Evolutionary conservation across 805 yeast species (phyloP).

Genomic region (Tetrapisispora iriomotensis): DNA sequence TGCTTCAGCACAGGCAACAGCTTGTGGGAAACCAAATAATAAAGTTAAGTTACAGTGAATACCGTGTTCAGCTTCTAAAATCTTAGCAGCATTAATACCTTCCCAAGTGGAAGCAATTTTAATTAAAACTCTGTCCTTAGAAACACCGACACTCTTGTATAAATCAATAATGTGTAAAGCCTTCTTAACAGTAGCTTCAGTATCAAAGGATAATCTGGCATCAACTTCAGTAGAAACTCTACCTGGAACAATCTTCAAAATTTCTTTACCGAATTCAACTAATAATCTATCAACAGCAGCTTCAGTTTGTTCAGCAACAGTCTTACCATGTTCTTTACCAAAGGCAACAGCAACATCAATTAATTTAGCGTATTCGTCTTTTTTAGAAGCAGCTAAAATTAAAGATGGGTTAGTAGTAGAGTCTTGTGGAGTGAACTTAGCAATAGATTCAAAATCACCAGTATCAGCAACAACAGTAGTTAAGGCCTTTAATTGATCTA

Average conservation of each 20-base stretch:
- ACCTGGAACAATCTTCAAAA: constrained; percentile 92
- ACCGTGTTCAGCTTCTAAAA: constrained; percentile 80
- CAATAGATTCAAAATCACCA: constrained; percentile 96
- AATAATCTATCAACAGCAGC: constrained; percentile 84
- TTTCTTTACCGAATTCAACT: constrained; percentile 93
- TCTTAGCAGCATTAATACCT: constrained; percentile 98
- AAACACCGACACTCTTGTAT: constrained; percentile 76
- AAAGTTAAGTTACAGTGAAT: constrained; percentile 93
- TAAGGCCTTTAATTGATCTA: constrained; percentile 90
- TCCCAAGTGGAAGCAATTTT: constrained; percentile 98
- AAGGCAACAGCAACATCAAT: constrained; percentile 85
- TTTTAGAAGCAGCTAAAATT: constrained; percentile 90
- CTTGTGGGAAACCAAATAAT: constrained; percentile 91
- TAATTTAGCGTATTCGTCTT: constrained; percentile 78
- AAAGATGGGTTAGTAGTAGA: constrained; percentile 98
- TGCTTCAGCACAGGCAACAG: constrained; percentile 99
- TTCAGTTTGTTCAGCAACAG: constrained; percentile 51
- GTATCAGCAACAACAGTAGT: constrained; percentile 97
- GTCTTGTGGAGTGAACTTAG: constrained; percentile 97
- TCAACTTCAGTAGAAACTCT: constrained; percentile 99
- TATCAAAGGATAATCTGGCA: constrained; percentile 95
- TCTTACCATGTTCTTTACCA: constrained; percentile 56
- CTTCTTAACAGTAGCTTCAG: constrained; percentile 85
- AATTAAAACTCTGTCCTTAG: constrained; percentile 84
- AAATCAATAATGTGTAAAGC: constrained; percentile 84